Base-by-base conservation (phyloP, 2,329 filamentous ascomycete genomes). In the Aureobasidium sp. region DNA sequence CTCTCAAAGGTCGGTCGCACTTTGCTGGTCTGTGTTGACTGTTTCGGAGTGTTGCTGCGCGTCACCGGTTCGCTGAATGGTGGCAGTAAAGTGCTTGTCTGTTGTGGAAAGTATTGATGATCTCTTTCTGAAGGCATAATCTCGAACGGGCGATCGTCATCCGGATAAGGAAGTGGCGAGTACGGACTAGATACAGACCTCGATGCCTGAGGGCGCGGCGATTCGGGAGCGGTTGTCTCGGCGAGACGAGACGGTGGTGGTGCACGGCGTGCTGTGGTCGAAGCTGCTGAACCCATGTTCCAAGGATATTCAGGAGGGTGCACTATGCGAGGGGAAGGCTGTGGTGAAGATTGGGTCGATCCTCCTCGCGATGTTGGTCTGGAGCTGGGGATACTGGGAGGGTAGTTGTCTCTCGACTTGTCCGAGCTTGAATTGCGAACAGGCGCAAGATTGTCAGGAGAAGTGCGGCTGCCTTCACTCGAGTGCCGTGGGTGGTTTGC, bases 81-180 rank as follows among this genome's bases (percentile, higher is more conserved):
- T 17, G 66, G 45, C 22, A 67, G 63, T 17, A 68, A 56, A 0
- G 63, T 42, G 42, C 44, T 59, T 5, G 55, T 39, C 7, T 52
- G 51, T 22, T 65, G 44, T 47, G 68, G 67, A 29, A 70, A 66
- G 59, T 72, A 76, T 44, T 77, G 77, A 49, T 75, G 75, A 14
- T 74, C 69, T 47, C 73, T 70, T 65, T 79, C 78, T 5, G 74
- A 68, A 17, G 78, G 77, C 76, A 80, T 79, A 65, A 67, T 25
- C 55, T 65, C 22, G 29, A 53, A 69, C 14, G 70, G 67, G 37
- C 70, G 70, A 63, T 78, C 74, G 51, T 79, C 77, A 22, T 76
- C 73, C 2, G 78, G 78, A 65, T 80, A 80, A n/a, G 78, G 77
- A 25, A 79, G 67, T 20, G 70, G 65, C 36, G 64, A 68, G 11